A percentile compares a stretch with the other conserved stretches of the same genome.
These are phyloP conservation scores for Erysimum pusillum DNA, from an alignment of 441 rosid species.

Conservation along the genomic window DNA sequence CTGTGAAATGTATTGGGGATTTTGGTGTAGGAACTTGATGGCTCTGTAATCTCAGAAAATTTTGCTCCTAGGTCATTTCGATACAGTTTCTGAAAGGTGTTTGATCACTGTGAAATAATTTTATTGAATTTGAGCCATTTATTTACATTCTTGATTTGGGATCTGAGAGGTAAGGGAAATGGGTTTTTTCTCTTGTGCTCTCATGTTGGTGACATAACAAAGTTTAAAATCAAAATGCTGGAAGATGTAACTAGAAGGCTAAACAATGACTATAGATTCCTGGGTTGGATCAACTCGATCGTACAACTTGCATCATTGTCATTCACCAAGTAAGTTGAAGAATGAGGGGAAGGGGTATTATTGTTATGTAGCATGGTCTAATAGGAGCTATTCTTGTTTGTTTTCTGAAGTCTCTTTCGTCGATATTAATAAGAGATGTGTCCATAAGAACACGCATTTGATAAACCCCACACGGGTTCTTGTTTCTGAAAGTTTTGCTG, in stretches of 20 bases:
- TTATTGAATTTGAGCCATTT: slow-evolving; percentile 1
- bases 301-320: too few relatives aligned
- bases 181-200: slow-evolving; percentile 1
- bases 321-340: background rate
- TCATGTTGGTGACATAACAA: background rate
- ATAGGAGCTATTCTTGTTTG: background rate
- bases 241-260: slow-evolving; percentile 1
- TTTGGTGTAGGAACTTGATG: background rate
- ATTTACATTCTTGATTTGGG: slow-evolving; percentile 7
- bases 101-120: background rate
- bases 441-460: background rate
- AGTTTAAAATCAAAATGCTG: background rate
- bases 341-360: background rate
- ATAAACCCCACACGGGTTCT: background rate
- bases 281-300: background rate
- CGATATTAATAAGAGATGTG: background rate
- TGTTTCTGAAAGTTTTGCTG: background rate
- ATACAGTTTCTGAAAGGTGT: background rate
- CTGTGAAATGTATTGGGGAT: background rate
- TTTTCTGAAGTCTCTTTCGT: background rate
- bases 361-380: background rate
- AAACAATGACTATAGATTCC: background rate
- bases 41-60: background rate
- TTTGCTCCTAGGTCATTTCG: background rate
- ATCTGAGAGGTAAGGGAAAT: background rate